Conservation (phyloP, 2,329 filamentous ascomycete genomes). For the Talaromyces rugulosus region DNA sequence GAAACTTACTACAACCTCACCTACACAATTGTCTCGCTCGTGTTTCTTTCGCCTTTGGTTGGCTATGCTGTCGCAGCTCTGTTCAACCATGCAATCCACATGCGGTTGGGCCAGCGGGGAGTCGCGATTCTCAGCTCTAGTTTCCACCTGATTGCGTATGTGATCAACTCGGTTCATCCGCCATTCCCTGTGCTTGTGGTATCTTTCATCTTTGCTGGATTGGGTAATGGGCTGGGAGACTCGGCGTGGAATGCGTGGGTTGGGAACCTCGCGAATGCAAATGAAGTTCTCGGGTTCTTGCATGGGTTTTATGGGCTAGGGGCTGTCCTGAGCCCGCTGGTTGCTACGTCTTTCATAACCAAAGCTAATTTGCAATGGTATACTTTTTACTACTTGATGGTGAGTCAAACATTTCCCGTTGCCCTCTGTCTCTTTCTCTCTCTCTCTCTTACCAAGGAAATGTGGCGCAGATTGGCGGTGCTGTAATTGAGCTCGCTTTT, state of each 20-base stretch:
- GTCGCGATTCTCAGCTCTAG: constrained; percentile 60
- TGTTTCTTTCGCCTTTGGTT: constrained; percentile 47
- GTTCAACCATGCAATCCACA: constrained; percentile 41
- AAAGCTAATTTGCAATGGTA: constrained; percentile 63
- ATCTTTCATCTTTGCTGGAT: constrained; percentile 62
- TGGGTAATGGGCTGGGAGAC: constrained; percentile 63
- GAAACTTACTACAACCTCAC: constrained; percentile 44
- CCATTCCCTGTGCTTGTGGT: constrained; percentile 65
- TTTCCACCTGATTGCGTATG: constrained; percentile 26
- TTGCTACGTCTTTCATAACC: constrained; percentile 69
- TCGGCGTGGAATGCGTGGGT: constrained; percentile 57
- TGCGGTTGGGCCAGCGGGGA: constrained; percentile 60
- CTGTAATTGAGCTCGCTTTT: constrained; percentile 52
- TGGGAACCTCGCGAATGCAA: constrained; percentile 69
- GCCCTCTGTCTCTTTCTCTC: background rate
- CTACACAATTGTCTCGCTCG: constrained; percentile 47
- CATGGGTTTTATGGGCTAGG: constrained; percentile 69
- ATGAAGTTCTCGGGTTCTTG: constrained; percentile 67
- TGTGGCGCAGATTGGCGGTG: constrained; percentile 22
- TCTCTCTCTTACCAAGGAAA: background rate
- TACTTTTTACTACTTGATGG: constrained; percentile 71
- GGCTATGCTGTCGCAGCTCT: constrained; percentile 47
- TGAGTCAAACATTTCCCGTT: constrained; percentile 29
- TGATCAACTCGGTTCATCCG: constrained; percentile 60
- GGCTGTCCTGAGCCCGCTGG: constrained; percentile 62